Evolutionary conservation across 768 basidiomycete species (phyloP), one percentile per base, ranked within the genome.

Genomic region (Pulveroboletus frians): DNA sequence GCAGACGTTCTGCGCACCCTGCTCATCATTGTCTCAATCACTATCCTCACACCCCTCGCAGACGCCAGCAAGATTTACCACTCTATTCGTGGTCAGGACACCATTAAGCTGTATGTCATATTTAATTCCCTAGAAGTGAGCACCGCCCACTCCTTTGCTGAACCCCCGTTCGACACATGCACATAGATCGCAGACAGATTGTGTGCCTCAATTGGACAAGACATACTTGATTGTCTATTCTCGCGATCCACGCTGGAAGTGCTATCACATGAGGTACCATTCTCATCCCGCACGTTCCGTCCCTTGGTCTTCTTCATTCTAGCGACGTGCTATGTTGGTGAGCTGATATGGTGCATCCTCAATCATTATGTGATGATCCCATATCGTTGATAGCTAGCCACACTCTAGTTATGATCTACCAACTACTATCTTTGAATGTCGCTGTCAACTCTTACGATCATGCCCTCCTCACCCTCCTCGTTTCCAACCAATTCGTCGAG

Each of bases 31-130:
- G 64, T 84, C 23, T 88, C 93, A 0, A 77, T 93, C 40, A 55
- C 82, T 15, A 76, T 94, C 18, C 74, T 97, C 5, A 76, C 83
- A 30, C 84, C 88, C 2, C 76, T 93, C 35, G 93, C 94, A 7
- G 95, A 99, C 63, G 88, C 92, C 9, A 95, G 92, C 69, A 93
- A 94, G 73, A 95, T 99, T 57, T 99, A 99, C 60, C 96, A 99
- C 61, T 87, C 86, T 14, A 97, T 99, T 47, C 84, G 96, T 18
- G 95, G 94, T 0, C 96, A 98, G 68, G 96, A 99, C 58, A 96
- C 92, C 3, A 95, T 99, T 72, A 99, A 98, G 71, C 70, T 99
- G 42, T 98, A 98, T 71, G 96, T 99, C 51, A 95, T 99, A 43
- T 99, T 97, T 71, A 98, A 97, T 67, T 94, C 93, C 10, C 76